Evolutionary conservation across 2,329 filamentous ascomycete genomes (phyloP), one percentile per base, ranked within the genome.

Genomic region (Apiospora pterosperma): DNA sequence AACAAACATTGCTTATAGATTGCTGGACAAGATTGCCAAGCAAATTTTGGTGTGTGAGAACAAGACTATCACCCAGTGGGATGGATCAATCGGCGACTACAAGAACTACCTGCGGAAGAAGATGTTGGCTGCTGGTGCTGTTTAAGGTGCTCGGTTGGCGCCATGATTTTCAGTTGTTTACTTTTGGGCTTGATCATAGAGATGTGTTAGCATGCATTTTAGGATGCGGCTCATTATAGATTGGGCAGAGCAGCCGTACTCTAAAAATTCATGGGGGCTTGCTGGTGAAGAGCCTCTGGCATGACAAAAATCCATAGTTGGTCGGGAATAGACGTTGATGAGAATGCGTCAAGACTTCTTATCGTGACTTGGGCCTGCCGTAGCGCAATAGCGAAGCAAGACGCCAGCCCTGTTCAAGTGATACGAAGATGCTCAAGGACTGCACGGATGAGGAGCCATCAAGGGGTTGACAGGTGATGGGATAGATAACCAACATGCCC

Each of bases 31-130:
- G 86, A 98, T 99, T 79, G 96, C 96, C 73, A 99, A 99, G 87
- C 93, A 99, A 80, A 99, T 99, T 80, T 89, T 99, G 82, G 96
- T 99, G 64, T 99, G 96, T 81, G 96, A 99, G 84, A 93, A 99
- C 89, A 93, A 94, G 87, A 94, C 93, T 16, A 93, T 98, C 73
- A 89, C 86, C 73, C 82, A 88, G 74, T 99, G 96, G 96, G 90
- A 95, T 68, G 95, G 95, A 73, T 83, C 81, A 69, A 99, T 99
- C 75, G 90, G 90, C 72, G 90, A 93, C 66, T 99, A 99, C 92
- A 99, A 99, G 92, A 92, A 96, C 83, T 89, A 97, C 82, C 87
- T 99, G 75, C 90, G 95, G 78, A 98, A 98, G 90, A 98, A 98
- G 92, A 99, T 99, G 96, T 83, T 97, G 76, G 87, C 88, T 58